Percentiles rank a stretch among this genome's conserved stretches.
These are phyloP conservation scores for Penicillium egyptiacum DNA, from an alignment of 495 filamentous ascomycete genomes.

Conservation along the genomic window DNA sequence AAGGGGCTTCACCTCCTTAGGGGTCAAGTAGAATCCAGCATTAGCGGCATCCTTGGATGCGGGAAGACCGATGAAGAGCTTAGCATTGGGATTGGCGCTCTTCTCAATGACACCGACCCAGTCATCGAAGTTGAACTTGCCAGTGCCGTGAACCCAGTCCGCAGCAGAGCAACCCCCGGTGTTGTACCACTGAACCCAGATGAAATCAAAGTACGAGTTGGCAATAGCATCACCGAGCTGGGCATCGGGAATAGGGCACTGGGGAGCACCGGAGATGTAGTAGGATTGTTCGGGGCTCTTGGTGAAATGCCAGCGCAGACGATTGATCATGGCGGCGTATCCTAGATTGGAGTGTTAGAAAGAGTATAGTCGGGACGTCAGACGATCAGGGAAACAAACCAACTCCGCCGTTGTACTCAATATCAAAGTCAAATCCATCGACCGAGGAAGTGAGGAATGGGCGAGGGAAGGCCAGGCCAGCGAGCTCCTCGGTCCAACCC, in stretches of 20 bases:
- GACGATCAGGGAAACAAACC: slow-evolving; percentile 40
- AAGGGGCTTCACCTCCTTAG: slow-evolving; percentile 48
- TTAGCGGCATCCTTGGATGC: slow-evolving; percentile 41
- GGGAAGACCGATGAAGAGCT: slow-evolving; percentile 64
- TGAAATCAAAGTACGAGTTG: slow-evolving; percentile 56
- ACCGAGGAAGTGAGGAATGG: slow-evolving; percentile 62
- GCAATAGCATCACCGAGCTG: slow-evolving; percentile 55
- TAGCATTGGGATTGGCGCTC: slow-evolving; percentile 58
- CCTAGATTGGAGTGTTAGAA: slow-evolving; percentile 30
- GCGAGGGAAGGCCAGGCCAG: slow-evolving; percentile 38
- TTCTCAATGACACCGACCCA: slow-evolving; percentile 65
- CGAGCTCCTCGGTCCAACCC: background rate
- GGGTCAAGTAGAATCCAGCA: slow-evolving; percentile 45
- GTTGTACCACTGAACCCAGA: slow-evolving; percentile 75
- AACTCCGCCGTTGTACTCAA: slow-evolving; percentile 50
- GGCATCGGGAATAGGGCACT: slow-evolving; percentile 60
- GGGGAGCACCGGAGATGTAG: slow-evolving; percentile 66
- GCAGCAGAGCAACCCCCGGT: slow-evolving; percentile 54
- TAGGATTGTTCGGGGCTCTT: slow-evolving; percentile 45
- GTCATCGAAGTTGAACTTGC: slow-evolving; percentile 59
- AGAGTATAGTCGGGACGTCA: slow-evolving; percentile 1
- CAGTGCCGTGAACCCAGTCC: slow-evolving; percentile 40
- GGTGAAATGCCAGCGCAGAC: slow-evolving; percentile 53
- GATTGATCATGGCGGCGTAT: slow-evolving; percentile 48
- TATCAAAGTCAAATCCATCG: slow-evolving; percentile 74